These are phyloP conservation scores for Moesziomyces sp. DNA, from an alignment of 1,284 basidiomycete species.

Conservation along the genomic window DNA sequence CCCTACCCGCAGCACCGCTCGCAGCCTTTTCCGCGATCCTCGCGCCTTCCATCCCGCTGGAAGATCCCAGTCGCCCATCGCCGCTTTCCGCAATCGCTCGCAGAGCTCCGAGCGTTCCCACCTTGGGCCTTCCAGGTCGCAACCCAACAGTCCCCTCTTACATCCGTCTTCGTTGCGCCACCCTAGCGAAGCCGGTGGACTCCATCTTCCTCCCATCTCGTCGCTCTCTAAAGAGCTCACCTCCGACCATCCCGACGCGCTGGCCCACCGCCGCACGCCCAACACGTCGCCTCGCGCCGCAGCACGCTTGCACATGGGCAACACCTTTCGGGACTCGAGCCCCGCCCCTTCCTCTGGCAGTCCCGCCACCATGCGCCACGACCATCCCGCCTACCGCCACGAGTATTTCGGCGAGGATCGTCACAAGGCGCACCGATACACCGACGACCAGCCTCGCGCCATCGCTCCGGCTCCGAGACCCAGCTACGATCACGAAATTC, in stretches of 20 bases:
- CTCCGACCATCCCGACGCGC: constrained; percentile 27
- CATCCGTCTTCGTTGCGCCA: constrained; percentile 38
- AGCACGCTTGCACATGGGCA: constrained; percentile 41
- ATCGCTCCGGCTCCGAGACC: constrained; percentile 30
- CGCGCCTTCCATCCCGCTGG: constrained; percentile 39
- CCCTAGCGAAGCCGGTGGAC: constrained; percentile 22
- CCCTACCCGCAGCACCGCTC: constrained; percentile 36
- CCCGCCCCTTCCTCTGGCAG: constrained; percentile 38
- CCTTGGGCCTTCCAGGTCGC: constrained; percentile 41
- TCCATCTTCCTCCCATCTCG: constrained; percentile 47
- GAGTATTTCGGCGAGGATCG: constrained; percentile 35
- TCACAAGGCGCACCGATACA: constrained; percentile 26
- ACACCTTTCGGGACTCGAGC: constrained; percentile 43
- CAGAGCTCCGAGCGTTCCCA: constrained; percentile 42
- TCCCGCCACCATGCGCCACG: constrained; percentile 40
- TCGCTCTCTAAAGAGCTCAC: constrained; percentile 37
- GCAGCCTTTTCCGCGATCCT: constrained; percentile 48
- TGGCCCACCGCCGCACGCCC: constrained; percentile 35
- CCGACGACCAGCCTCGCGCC: constrained; percentile 29
- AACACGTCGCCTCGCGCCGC: constrained; percentile 37
- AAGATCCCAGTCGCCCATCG: constrained; percentile 43
- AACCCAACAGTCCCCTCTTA: constrained; percentile 40
- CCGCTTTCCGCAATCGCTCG: constrained; percentile 40
- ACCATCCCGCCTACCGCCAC: constrained; percentile 27
- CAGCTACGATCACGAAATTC: constrained; percentile 25